Percentiles rank a stretch among this genome's conserved stretches.
Conservation (phyloP, 176 grass and related monocot species). For the Microstegium vimineum region DNA sequence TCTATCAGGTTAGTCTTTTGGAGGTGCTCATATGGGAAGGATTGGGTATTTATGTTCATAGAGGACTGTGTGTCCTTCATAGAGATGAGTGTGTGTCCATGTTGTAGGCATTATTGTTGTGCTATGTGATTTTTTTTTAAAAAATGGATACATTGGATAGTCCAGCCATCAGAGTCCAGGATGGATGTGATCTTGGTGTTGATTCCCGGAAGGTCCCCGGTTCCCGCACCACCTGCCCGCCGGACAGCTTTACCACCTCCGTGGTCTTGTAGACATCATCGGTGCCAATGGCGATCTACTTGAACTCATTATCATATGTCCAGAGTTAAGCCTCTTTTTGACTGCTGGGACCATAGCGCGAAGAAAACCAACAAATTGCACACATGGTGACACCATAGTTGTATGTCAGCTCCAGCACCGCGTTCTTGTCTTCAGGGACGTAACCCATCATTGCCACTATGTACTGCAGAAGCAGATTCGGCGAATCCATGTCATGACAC, state of each 20-base stretch:
- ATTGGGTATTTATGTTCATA: too few species aligned
- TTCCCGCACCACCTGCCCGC: slow-evolving; percentile 60
- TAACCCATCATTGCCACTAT: slow-evolving; percentile 69
- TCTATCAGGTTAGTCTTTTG: too few species aligned
- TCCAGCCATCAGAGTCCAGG: slow-evolving; percentile 85
- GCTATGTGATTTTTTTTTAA: too few species aligned
- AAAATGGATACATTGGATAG: background rate
- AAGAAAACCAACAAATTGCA: background rate
- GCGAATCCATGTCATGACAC: background rate
- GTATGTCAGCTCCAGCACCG: slow-evolving; percentile 65
- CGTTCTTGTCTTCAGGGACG: slow-evolving; percentile 60
- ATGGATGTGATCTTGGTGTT: slow-evolving; percentile 77
- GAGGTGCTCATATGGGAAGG: too few species aligned
- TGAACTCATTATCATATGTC: background rate
- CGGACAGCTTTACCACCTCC: slow-evolving; percentile 51
- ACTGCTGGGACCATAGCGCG: background rate
- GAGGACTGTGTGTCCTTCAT: too few species aligned
- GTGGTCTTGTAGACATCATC: slow-evolving; percentile 79
- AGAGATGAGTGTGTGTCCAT: too few species aligned
- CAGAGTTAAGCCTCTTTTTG: too few species aligned
- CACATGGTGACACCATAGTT: slow-evolving; percentile 66
- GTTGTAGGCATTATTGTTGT: too few species aligned
- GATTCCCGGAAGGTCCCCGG: slow-evolving; percentile 68
- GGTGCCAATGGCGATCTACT: slow-evolving; percentile 76
- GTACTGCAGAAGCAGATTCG: slow-evolving; percentile 22